phyloP scores from a whole-genome alignment of 768 basidiomycete genomes.

The Lactifluus subvellereus region DNA sequence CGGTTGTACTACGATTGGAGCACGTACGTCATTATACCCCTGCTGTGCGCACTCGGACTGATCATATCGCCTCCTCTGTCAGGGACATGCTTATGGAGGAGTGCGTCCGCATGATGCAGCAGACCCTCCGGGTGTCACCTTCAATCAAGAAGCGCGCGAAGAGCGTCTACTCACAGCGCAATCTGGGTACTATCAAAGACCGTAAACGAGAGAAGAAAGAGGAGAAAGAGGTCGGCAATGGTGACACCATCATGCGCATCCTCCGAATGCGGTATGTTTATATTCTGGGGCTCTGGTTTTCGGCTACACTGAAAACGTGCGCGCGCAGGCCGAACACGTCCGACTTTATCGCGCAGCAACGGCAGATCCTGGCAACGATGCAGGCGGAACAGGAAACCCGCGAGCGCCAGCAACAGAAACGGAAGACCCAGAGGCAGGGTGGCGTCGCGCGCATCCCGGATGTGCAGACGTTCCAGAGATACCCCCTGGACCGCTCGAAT shows the following conservation, averaged over 20 bases:
- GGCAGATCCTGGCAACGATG: constrained; percentile 76
- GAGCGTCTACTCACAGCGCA: constrained; percentile 87
- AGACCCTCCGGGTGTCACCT: constrained; percentile 66
- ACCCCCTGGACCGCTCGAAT: constrained; percentile 12
- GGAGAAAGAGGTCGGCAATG: constrained; percentile 63
- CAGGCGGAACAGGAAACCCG: constrained; percentile 76
- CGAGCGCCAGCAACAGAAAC: constrained; percentile 53
- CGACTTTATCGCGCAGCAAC: constrained; percentile 85
- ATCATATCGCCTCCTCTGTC: constrained; percentile 6
- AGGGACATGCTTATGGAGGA: constrained; percentile 89
- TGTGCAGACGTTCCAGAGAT: constrained; percentile 31
- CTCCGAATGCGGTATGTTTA: constrained; percentile 84
- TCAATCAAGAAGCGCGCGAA: constrained; percentile 85
- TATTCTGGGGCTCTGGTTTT: not conserved
- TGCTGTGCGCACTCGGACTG: constrained; percentile 11
- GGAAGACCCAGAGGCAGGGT: constrained; percentile 51
- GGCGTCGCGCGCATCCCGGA: constrained; percentile 28
- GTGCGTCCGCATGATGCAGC: constrained; percentile 93
- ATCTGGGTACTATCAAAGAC: constrained; percentile 92
- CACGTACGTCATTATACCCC: constrained; percentile 49
- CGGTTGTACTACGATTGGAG: constrained; percentile 96
- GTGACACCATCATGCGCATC: constrained; percentile 91
- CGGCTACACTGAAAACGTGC: not conserved
- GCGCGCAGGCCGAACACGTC: constrained; percentile 60
- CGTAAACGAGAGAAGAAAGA: constrained; percentile 89